Evolutionary conservation across 2,329 filamentous ascomycete species (phyloP), one percentile per base, ranked within the genome.

Genomic region (Sporothrix brasiliensis): DNA sequence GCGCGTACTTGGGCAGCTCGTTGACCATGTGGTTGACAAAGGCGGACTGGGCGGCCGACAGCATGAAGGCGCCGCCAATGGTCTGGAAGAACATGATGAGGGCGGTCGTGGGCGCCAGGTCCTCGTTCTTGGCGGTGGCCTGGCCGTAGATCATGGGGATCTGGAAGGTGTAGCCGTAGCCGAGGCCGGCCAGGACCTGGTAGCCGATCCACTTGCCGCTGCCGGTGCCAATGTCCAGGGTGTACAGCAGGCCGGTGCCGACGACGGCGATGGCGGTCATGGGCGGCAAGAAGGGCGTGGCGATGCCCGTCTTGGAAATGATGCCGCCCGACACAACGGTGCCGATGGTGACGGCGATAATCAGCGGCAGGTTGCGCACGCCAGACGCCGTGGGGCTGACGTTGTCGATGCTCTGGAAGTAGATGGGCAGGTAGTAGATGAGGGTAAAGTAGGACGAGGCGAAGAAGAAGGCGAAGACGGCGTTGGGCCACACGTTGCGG

Each of bases 401-500:
- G 16, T 78, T 79, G 71, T 80, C 80, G 72, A 86, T 79, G 44
- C 81, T 79, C 76, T 87, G 83, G 76, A 87, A 85, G 79, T 84
- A 86, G 71, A 86, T 79, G 1, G 84, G 83, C 5, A 85, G 76
- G 72, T 83, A 84, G 77, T 82, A 74, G 4, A 84, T 76, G 1
- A 81, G 77, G 0, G 84, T 74, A 71, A 85, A 82, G 66, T 83
- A 82, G 13, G 79, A 77, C 2, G 80, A 79, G 16, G 81, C 81
- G 21, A 85, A 78, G 69, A 83, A 79, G 44, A 83, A 79, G 30
- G 79, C 79, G 53, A 81, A 83, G 4, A 81, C 11, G 34, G 80
- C 78, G 27, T 80, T 79, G 11, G 80, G 76, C 76, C 79, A 81
- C n/a, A 87, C 79, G 30, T 81, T 76, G 1, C 83, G 79, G 49